phyloP scores from a whole-genome alignment of 345 rosid genomes.

The Eucalyptus leucophloia region DNA sequence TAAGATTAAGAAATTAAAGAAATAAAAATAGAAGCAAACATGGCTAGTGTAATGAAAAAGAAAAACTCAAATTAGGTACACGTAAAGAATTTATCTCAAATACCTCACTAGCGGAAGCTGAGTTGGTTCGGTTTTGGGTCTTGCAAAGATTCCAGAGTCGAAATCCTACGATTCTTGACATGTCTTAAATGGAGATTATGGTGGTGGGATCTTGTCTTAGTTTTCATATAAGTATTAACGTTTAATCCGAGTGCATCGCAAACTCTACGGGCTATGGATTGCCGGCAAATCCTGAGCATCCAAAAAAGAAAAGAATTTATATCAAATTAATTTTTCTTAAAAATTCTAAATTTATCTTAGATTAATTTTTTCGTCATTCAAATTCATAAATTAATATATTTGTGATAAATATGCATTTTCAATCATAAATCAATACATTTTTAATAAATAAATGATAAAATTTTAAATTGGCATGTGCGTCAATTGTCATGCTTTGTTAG shows the following conservation, averaged over 20 bases:
- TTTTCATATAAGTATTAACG: accelerated
- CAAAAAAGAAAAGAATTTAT: too few species aligned
- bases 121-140: accelerated
- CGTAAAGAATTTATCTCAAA: too few species aligned
- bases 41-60: too few species aligned
- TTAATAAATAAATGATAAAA: accelerated
- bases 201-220: accelerated
- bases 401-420: accelerated
- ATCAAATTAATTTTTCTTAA: too few species aligned
- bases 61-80: too few species aligned
- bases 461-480: accelerated
- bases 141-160: accelerated
- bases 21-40: neutral
- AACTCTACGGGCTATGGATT: too few species aligned
- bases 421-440: accelerated
- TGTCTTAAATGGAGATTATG: accelerated
- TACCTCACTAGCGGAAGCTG: accelerated
- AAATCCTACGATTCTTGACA: accelerated
- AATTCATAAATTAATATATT: accelerated
- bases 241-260: accelerated
- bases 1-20: neutral
- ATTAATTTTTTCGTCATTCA: accelerated
- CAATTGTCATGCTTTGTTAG: accelerated
- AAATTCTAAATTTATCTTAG: accelerated
- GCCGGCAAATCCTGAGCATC: too few species aligned